A percentile compares a stretch with the other conserved stretches of the same genome.
Evolutionary conservation across 805 yeast genomes (phyloP).

Genomic region (Candida insectorum): DNA sequence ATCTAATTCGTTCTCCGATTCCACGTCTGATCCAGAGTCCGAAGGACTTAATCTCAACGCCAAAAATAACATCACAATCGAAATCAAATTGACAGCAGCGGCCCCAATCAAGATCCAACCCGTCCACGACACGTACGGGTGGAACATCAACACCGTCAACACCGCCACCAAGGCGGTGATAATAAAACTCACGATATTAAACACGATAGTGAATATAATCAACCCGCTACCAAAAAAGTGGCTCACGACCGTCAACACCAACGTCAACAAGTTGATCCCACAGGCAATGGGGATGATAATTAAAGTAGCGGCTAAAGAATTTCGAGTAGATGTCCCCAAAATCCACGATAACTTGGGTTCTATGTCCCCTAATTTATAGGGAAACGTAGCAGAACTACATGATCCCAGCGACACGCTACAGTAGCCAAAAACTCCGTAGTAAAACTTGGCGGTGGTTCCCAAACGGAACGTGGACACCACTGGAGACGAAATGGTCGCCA

Average conservation of each 20-base stretch:
- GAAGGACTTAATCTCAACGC: slow-evolving; percentile 23
- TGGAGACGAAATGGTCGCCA: slow-evolving; percentile 63
- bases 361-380: slow-evolving; percentile 36
- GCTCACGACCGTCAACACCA: slow-evolving; percentile 21
- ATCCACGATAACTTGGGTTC: slow-evolving; percentile 44
- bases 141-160: slow-evolving; percentile 53
- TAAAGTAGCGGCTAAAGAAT: slow-evolving; percentile 50
- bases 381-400: slow-evolving; percentile 45
- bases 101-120: slow-evolving; percentile 70
- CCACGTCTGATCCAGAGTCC: slow-evolving; percentile 16
- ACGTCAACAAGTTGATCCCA: slow-evolving; percentile 46
- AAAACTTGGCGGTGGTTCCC: slow-evolving; percentile 42
- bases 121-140: slow-evolving; percentile 68
- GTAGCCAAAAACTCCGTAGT: slow-evolving; percentile 68
- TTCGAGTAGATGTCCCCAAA: slow-evolving; percentile 43
- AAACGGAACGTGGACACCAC: slow-evolving; percentile 44
- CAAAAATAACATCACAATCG: slow-evolving; percentile 47
- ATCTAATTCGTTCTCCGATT: slow-evolving; percentile 14
- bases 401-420: slow-evolving; percentile 34
- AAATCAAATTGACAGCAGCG: slow-evolving; percentile 52
- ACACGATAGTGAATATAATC: slow-evolving; percentile 39
- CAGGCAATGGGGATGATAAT: slow-evolving; percentile 66
- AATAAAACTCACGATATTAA: slow-evolving; percentile 49
- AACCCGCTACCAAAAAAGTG: slow-evolving; percentile 22
- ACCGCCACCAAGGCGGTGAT: slow-evolving; percentile 54